phyloP scores from a whole-genome alignment of 768 basidiomycete genomes.

The Macrocybe gigantea region DNA sequence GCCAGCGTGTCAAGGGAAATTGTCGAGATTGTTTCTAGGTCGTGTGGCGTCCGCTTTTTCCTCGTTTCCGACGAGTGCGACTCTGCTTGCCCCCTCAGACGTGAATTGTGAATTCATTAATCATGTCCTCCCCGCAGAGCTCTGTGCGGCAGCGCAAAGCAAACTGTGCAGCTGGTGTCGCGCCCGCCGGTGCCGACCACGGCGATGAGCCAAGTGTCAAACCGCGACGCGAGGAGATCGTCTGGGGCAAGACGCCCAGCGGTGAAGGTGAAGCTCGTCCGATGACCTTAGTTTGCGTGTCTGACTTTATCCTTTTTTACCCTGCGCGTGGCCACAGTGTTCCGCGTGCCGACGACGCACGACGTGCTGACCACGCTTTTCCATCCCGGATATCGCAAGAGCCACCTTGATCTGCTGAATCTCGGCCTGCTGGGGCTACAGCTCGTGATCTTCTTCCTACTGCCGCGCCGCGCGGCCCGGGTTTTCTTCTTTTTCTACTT shows the following conservation, averaged over 20 bases:
- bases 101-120: constrained; percentile 1
- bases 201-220: constrained; percentile 2
- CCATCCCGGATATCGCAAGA: constrained; percentile 78
- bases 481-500: constrained; percentile 88
- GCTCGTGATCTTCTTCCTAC: constrained; percentile 58
- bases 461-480: constrained; percentile 51
- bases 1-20: no score
- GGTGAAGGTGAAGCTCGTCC: constrained; percentile 53
- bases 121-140: constrained; percentile 17
- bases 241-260: constrained; percentile 83
- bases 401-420: constrained; percentile 83
- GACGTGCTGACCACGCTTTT: constrained; percentile 85
- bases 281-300: no score
- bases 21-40: background rate
- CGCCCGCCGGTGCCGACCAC: no score
- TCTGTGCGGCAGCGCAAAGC: constrained; percentile 28
- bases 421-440: constrained; percentile 76
- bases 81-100: background rate
- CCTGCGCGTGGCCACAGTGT: constrained; percentile 47
- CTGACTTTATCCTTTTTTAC: background rate
- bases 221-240: constrained; percentile 46
- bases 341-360: constrained; percentile 88
- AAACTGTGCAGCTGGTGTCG: no score
- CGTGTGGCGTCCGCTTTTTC: background rate
- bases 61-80: constrained; percentile 3